phyloP scores from a whole-genome alignment of 176 grass and related monocot genomes.

The Carex pumila region DNA sequence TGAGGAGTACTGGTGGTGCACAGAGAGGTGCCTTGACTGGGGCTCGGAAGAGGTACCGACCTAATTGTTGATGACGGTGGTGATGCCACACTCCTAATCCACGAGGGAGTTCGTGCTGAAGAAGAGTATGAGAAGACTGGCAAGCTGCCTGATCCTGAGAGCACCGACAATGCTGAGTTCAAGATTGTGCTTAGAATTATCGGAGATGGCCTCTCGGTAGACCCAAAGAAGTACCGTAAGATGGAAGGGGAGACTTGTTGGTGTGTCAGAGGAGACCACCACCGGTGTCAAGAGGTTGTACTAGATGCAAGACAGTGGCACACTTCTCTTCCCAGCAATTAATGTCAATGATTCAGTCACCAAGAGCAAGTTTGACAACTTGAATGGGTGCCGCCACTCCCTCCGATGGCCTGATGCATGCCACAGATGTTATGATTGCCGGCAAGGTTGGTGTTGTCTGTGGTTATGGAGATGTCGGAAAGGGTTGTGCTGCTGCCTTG shows the following conservation, averaged over 20 bases:
- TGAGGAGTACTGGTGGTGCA: constrained; percentile 99
- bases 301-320: constrained; percentile 73
- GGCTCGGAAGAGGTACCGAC: constrained; percentile 56
- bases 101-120: constrained; percentile 87
- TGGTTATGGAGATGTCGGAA: constrained; percentile 93
- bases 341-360: constrained; percentile 96
- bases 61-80: constrained; percentile 95
- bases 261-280: constrained; percentile 94
- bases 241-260: constrained; percentile 93
- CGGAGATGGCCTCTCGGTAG: constrained; percentile 61
- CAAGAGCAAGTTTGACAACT: constrained; percentile 99
- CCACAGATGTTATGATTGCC: constrained; percentile 95
- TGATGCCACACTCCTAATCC: constrained; percentile 85
- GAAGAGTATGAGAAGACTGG: constrained; percentile 79
- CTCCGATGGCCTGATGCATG: constrained; percentile 98
- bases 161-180: constrained; percentile 95
- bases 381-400: constrained; percentile 97
- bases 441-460: constrained; percentile 87
- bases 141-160: constrained; percentile 59
- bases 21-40: constrained; percentile 94
- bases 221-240: constrained; percentile 79
- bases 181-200: constrained; percentile 88
- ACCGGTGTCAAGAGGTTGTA: constrained; percentile 84
- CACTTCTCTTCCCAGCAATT: constrained; percentile 83
- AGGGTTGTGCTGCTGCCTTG: constrained; percentile 84